Percentiles rank a stretch among this genome's conserved stretches.
phyloP scores from a whole-genome alignment of 2,329 filamentous ascomycete genomes.

The Coleophoma cylindrospora region DNA sequence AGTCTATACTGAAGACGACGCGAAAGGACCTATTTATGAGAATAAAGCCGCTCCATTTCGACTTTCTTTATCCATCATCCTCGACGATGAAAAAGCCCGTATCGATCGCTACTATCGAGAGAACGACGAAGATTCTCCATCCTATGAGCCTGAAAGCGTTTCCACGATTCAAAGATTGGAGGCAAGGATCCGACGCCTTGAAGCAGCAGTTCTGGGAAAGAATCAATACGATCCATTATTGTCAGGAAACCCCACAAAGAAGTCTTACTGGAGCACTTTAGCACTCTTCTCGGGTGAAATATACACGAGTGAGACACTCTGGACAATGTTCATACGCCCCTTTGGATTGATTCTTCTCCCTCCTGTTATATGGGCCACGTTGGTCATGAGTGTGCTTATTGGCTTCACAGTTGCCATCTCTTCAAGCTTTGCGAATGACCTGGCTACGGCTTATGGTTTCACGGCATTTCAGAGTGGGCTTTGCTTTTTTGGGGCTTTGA shows the following conservation, averaged over 20 bases:
- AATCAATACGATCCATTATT: slow-evolving; percentile 11
- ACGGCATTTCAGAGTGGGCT: slow-evolving; percentile 42
- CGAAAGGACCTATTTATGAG: slow-evolving; percentile 15
- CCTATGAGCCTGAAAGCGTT: not conserved
- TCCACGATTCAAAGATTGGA: slow-evolving; percentile 5
- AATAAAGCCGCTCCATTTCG: slow-evolving; percentile 8
- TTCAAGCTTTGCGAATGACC: slow-evolving; percentile 43
- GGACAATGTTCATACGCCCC: slow-evolving; percentile 43
- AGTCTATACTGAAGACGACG: slow-evolving; percentile 9
- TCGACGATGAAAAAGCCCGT: slow-evolving; percentile 9
- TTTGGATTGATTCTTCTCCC: slow-evolving; percentile 44
- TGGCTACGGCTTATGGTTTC: slow-evolving; percentile 33
- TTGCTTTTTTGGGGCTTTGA: slow-evolving; percentile 42
- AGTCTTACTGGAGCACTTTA: slow-evolving; percentile 30
- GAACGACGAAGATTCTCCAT: not conserved
- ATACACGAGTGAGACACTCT: slow-evolving; percentile 40
- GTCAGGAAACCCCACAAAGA: slow-evolving; percentile 13
- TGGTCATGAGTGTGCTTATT: slow-evolving; percentile 49
- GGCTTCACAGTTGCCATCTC: slow-evolving; percentile 50
- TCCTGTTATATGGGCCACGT: slow-evolving; percentile 48
- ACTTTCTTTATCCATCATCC: slow-evolving; percentile 9
- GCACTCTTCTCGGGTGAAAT: slow-evolving; percentile 32
- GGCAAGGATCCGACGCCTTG: slow-evolving; percentile 9
- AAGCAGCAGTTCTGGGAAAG: slow-evolving; percentile 8
- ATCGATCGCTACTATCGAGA: slow-evolving; percentile 4